Evolutionary conservation across 2,329 filamentous ascomycete species (phyloP).

Genomic region (Trichothecium sympodiale): DNA sequence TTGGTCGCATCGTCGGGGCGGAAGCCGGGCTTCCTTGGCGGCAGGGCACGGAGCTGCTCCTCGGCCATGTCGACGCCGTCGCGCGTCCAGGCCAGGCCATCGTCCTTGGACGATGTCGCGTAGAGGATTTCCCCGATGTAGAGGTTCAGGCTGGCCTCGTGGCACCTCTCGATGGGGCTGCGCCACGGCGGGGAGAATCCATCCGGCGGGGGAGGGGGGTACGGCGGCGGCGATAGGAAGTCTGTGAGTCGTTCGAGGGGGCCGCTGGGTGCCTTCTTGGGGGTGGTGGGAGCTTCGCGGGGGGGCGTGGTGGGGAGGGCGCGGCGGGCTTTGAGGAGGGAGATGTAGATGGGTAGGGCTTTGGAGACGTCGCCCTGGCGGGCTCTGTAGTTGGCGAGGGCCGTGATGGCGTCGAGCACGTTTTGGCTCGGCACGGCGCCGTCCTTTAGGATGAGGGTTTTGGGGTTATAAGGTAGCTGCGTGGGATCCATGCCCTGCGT

Average conservation of each 20-base stretch:
- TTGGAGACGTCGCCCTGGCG: conserved; percentile 51
- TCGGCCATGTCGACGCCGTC: conserved; percentile 78
- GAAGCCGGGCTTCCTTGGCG: conserved; percentile 5
- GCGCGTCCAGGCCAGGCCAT: conserved; percentile 79
- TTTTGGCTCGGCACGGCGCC: conserved; percentile 54
- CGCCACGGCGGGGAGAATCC: conserved; percentile 59
- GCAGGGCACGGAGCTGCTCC: conserved; percentile 44
- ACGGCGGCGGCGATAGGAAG: conserved; percentile 39
- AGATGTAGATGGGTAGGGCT: conserved; percentile 77
- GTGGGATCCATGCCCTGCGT: conserved; percentile 38
- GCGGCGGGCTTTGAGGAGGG: conserved; percentile 69
- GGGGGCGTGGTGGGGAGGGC: conserved; percentile 31
- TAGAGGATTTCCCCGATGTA: conserved; percentile 94
- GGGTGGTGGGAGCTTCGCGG: conserved; percentile 3
- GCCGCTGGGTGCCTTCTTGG: not conserved
- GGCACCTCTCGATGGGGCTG: conserved; percentile 56
- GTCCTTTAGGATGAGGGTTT: conserved; percentile 55
- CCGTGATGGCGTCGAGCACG: conserved; percentile 62
- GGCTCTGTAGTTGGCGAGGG: conserved; percentile 69
- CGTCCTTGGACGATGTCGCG: conserved; percentile 46
- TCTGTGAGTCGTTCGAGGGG: conserved; percentile 10
- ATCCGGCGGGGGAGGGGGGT: conserved; percentile 59
- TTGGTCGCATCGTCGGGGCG: conserved; percentile 20
- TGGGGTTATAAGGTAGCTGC: conserved; percentile 38
- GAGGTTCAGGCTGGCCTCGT: conserved; percentile 75